A percentile compares a stretch with the other conserved stretches of the same genome.
Conservation (phyloP, 495 filamentous ascomycete genomes). For the Penicillium crystallinum region DNA sequence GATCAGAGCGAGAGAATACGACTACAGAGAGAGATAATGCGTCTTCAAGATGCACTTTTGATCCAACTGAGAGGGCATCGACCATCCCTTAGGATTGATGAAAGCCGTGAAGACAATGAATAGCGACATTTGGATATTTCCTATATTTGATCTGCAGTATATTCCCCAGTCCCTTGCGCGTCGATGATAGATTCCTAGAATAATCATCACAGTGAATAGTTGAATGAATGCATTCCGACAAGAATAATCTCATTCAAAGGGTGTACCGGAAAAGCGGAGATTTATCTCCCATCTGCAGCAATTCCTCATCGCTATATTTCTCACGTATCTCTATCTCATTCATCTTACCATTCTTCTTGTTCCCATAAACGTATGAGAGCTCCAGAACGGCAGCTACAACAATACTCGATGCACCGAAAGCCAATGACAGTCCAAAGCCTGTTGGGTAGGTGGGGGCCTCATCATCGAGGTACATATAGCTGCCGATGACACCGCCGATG, state of each 20-base stretch:
- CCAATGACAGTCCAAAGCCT: conserved; percentile 28
- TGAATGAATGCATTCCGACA: neutral
- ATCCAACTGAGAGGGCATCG: neutral
- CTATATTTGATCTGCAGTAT: neutral
- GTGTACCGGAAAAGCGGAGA: conserved; percentile 39
- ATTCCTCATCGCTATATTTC: conserved; percentile 30
- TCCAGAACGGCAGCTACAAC: conserved; percentile 20
- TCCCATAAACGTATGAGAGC: conserved; percentile 15
- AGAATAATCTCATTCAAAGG: conserved; percentile 1
- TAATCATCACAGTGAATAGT: neutral
- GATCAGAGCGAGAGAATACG: neutral
- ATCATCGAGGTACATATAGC: conserved; percentile 31
- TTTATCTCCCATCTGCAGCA: conserved; percentile 41
- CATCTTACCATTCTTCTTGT: conserved; percentile 20
- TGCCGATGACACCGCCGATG: conserved; percentile 30
- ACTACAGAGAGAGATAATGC: neutral
- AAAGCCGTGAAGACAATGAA: too few species aligned
- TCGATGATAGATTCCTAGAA: neutral
- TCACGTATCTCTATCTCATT: conserved; percentile 27
- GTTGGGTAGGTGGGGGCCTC: conserved; percentile 29
- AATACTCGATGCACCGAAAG: conserved; percentile 19
- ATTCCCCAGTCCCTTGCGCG: neutral
- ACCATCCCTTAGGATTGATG: too few species aligned
- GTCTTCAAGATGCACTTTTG: neutral
- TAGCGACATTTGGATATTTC: too few species aligned